Base-by-base conservation (phyloP, 2,329 filamentous ascomycete species). In the Didymella pomorum region DNA sequence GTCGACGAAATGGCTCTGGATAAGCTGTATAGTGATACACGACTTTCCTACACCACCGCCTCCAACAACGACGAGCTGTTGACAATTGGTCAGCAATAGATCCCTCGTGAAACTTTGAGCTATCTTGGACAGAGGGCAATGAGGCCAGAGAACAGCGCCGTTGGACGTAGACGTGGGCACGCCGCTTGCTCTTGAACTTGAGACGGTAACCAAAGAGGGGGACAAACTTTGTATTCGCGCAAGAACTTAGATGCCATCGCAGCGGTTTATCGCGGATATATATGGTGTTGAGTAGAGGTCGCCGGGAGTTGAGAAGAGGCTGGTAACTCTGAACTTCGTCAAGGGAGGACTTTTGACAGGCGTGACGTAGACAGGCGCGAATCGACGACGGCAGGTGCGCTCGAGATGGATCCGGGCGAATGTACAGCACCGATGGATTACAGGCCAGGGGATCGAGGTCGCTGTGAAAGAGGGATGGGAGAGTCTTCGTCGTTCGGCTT, bases 1-100 rank as follows among this genome's bases (percentile, higher is more conserved):
- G 80, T 98, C 95, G 77, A 98, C 94, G 83, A 99, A 99, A 79
- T 99, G 95, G 79, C 90, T 94, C 82, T 83, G 81, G 71, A 83
- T 83, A 65, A 83, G 79, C 65, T 98, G 95, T 76, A 99, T 98
- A 59, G 95, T 98, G 84, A 99, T 87, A 82, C 95, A 98, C 63
- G 94, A 98, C 85, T 99, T 99, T 83, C 95, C 95, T 67, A 99
- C 95, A 79, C 95, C 95, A 85, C 95, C 95, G 74, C 96, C 95
- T 72, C 95, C 95, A 68, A 99, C 93, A 63, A 98, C 95, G 62
- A 99, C 95, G 58, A 83, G 78, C 76, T 43, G 20, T 21, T 41
- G 21, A 11, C 6, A 10, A 26, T 25, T 43, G 12, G 41, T 43
- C 14, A 43, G 41, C 16, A 26, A 43, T n/a, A 25, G 6, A 4